These are phyloP conservation scores for Apiotrichum akiyoshidainum DNA, from an alignment of 1,284 basidiomycete genomes.

Conservation along the genomic window DNA sequence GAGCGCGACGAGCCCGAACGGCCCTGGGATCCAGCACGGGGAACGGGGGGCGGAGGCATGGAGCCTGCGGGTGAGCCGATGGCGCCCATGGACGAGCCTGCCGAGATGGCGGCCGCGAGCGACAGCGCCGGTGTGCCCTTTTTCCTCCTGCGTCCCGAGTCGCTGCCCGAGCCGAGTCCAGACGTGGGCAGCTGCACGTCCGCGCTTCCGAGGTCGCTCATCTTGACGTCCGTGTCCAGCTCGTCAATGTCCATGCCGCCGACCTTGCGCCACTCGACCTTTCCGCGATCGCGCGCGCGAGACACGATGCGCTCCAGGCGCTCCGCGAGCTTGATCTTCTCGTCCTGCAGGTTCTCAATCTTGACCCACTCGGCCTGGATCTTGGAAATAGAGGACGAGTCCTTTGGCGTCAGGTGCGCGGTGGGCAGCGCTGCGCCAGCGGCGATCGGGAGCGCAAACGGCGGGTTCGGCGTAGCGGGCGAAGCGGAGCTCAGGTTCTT, in stretches of 20 bases:
- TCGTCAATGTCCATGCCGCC: slow-evolving; percentile 46
- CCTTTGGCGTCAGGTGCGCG: slow-evolving; percentile 41
- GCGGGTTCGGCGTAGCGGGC: slow-evolving; percentile 16
- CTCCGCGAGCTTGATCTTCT: slow-evolving; percentile 47
- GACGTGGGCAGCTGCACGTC: slow-evolving; percentile 39
- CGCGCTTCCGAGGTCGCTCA: slow-evolving; percentile 37
- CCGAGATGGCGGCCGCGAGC: slow-evolving; percentile 11
- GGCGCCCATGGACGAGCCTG: slow-evolving; percentile 7
- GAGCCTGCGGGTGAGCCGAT: background rate
- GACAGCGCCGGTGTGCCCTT: slow-evolving; percentile 10
- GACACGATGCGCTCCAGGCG: slow-evolving; percentile 45
- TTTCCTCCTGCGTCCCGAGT: slow-evolving; percentile 14
- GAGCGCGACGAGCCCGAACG: background rate
- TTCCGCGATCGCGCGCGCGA: slow-evolving; percentile 42
- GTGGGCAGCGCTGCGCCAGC: slow-evolving; percentile 33
- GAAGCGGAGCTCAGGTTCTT: slow-evolving; percentile 21
- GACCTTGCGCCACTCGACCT: slow-evolving; percentile 45
- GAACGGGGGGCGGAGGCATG: slow-evolving; percentile 13
- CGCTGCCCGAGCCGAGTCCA: slow-evolving; percentile 36
- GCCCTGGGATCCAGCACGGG: slow-evolving; percentile 8
- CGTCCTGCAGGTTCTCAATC: slow-evolving; percentile 44
- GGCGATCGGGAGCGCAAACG: slow-evolving; percentile 33
- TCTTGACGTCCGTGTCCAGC: slow-evolving; percentile 21
- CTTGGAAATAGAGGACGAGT: slow-evolving; percentile 43
- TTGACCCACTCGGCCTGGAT: slow-evolving; percentile 48